Base-by-base conservation (phyloP, 176 grass and related monocot species). In the Carex littledalei region DNA sequence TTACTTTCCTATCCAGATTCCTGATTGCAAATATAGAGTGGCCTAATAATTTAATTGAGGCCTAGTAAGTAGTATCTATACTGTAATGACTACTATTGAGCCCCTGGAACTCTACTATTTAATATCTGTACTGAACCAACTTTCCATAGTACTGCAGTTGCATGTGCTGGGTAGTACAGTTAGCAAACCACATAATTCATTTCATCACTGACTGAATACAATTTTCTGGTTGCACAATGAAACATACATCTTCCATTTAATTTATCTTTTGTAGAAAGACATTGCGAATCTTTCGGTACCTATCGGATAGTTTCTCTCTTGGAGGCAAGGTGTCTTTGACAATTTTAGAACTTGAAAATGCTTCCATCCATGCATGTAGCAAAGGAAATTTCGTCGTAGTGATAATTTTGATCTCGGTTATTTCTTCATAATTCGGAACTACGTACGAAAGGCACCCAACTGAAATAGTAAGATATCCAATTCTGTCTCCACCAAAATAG, bases 371-470 rank as follows among this genome's bases (percentile, higher is more conserved):
- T 74, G 37, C 26, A 81, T 15, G 80, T n/a, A 81, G 29, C 60
- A 56, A 31, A 29, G 81, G 71, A 88, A 80, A 60, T 22, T 29
- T 84, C 0, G 10, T 52, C 16, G 32, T 21, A 2, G 73, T 84
- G 18, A 85, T 34, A 55, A 85, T 47, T 32, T 80, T 80, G 24
- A 72, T 22, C 56, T 85, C 55, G 2, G 62, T 88, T 15, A 85
- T 88, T 57, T 85, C 81, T 84, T 85, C 87, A 11, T 81, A 85
- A 60, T 81, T 85, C 0, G 82, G 74, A 80, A 88, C 62, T 14
- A 32, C 62, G 3, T 65, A 81, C 3, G 39, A 73, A 55, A 85
- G 8, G 14, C 12, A 32, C 8, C 73, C 73, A 32, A 85, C 20
- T 21, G 43, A 85, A 16, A 88, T 26, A 26, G 26, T 26, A 26